Evolutionary conservation across 2,329 filamentous ascomycete genomes (phyloP).

Genomic region (Phaeosphaeriaceae sp.): DNA sequence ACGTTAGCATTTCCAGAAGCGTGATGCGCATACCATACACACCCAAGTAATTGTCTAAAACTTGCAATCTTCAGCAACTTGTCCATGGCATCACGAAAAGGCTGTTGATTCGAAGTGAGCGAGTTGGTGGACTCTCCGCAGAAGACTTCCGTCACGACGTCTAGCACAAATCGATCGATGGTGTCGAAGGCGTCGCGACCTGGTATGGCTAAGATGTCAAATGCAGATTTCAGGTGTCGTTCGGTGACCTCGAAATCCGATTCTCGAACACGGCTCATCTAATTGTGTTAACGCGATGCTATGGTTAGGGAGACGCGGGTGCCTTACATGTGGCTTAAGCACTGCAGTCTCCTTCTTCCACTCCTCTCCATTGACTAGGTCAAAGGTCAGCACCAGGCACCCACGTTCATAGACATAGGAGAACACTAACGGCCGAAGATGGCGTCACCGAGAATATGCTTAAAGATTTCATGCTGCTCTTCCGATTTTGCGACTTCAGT

Average conservation of each 20-base stretch:
- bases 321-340: constrained; percentile 5
- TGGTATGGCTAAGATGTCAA: constrained; percentile 5
- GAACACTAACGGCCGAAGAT: constrained; percentile 8
- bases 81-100: constrained; percentile 10
- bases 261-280: not conserved
- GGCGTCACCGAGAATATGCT: constrained; percentile 10
- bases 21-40: not conserved
- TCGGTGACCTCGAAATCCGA: constrained; percentile 6
- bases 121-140: constrained; percentile 9
- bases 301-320: not conserved
- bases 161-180: constrained; percentile 2
- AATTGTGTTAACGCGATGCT: not conserved
- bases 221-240: constrained; percentile 1
- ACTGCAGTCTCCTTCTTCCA: constrained; percentile 10
- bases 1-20: too few relatives aligned
- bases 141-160: constrained; percentile 7
- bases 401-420: not conserved
- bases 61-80: constrained; percentile 9
- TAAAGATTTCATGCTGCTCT: constrained; percentile 13
- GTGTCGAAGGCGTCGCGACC: constrained; percentile 1
- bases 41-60: constrained; percentile 8
- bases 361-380: constrained; percentile 3
- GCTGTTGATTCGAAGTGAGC: constrained; percentile 7
- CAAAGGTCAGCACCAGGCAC: not conserved
- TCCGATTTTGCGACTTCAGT: constrained; percentile 8